A percentile compares a stretch with the other conserved stretches of the same genome.
These are phyloP conservation scores for Tetraselmis chui DNA, from an alignment of 139 green algal genomes.

Conservation along the genomic window DNA sequence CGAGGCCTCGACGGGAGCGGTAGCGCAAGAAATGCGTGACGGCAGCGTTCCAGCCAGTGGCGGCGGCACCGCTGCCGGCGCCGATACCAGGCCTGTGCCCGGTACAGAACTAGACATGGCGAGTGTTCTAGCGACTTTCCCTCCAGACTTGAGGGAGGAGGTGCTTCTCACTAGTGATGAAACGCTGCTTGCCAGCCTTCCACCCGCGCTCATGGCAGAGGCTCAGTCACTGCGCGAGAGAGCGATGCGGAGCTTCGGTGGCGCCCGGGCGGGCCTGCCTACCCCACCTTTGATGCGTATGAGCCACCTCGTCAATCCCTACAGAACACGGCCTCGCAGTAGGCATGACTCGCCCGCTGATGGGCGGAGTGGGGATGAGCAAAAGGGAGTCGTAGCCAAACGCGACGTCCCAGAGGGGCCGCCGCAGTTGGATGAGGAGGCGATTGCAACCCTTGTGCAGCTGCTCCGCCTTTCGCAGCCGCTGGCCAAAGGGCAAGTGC, in stretches of 20 bases:
- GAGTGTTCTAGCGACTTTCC: slow-evolving; percentile 76
- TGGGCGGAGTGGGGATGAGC: background rate
- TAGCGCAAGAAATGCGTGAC: slow-evolving; percentile 7
- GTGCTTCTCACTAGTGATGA: slow-evolving; percentile 56
- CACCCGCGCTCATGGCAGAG: slow-evolving; percentile 69
- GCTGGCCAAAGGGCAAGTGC: slow-evolving; percentile 53
- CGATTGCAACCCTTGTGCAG: slow-evolving; percentile 53
- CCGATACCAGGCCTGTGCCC: too few species aligned
- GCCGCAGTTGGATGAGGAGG: slow-evolving; percentile 55
- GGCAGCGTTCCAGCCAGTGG: slow-evolving; percentile 3
- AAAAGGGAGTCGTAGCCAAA: background rate
- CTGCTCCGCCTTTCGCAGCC: slow-evolving; percentile 55
- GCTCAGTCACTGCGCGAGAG: slow-evolving; percentile 55
- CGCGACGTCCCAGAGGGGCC: slow-evolving; percentile 22
- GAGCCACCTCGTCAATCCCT: background rate
- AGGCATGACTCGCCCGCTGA: background rate
- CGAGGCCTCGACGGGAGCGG: slow-evolving; percentile 11
- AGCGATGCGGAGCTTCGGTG: background rate
- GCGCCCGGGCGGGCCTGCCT: background rate
- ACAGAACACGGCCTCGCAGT: background rate
- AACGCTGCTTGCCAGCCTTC: slow-evolving; percentile 65
- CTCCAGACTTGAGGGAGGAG: slow-evolving; percentile 81
- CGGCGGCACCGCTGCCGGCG: background rate
- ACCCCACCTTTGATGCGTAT: too few species aligned
- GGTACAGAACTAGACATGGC: slow-evolving; percentile 84